Base-by-base conservation (phyloP, 2,329 filamentous ascomycete genomes). In the Trichophyton benhamiae region DNA sequence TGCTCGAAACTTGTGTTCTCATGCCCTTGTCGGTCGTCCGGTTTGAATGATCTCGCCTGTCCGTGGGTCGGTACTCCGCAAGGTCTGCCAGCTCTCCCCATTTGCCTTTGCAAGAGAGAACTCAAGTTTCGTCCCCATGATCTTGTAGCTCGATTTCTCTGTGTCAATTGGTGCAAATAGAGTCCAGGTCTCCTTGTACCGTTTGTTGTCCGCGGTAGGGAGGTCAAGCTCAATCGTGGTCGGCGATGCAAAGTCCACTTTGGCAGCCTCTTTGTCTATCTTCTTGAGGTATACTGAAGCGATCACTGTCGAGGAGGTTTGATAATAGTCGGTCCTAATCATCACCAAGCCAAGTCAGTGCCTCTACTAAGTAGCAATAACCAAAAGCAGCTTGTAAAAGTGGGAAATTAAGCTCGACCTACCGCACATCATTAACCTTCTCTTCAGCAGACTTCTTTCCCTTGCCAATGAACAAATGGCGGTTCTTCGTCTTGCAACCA, bases 261-360 rank as follows among this genome's bases (percentile, higher is more conserved):
- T 87, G 59, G 90, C 88, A 27, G 78, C 82, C 25, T 86, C 82
- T 76, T 92, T 95, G 76, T 91, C 85, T 69, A 99, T 96, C 78
- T 97, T 97, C 80, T 97, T 99, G 60, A 97, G 81, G 77, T 95
- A 99, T 67, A 96, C 87, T 7, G 89, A 94, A 1, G 88, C 91
- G 66, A 95, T 96, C 62, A 97, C 89, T 13, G 84, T 85, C 11
- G 83, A 83, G 1, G 87, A 79, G 1, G 94, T 97, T 75, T 99
- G 94, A 77, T 99, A 99, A 76, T 92, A 99, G 75, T 99, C 94
- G 71, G 88, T 85, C 63, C 87, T 88, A 52, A 22, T 20, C 46
- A 60, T 25, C 60, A 27, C 25, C 17, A 44, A 5, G 33, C 20
- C 20, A 41, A 2, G 58, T 62, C 57, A 61, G 59, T 57, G 15